Conservation (phyloP, 257 asterid species). For the Solanum medicagineum region DNA sequence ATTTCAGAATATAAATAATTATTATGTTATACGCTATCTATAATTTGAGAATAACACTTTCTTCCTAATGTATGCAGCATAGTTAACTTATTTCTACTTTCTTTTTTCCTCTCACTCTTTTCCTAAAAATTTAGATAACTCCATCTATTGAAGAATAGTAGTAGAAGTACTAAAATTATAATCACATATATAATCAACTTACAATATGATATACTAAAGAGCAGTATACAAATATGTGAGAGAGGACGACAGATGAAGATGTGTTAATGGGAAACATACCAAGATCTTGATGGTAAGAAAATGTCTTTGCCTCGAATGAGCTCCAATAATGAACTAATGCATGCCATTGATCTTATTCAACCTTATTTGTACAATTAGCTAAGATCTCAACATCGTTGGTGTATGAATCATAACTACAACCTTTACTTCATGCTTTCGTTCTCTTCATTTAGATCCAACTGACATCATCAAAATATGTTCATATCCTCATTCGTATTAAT, state of each 20-base stretch:
- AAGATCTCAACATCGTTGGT: too few relatives aligned
- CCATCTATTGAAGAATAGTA: too few relatives aligned
- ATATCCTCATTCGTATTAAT: too few relatives aligned
- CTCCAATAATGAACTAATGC: not conserved
- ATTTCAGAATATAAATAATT: too few relatives aligned
- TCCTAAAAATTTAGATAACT: too few relatives aligned
- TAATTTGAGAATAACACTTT: not conserved
- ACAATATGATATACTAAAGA: too few relatives aligned
- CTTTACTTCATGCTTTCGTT: not conserved
- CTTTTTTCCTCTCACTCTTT: too few relatives aligned
- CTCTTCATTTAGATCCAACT: not conserved
- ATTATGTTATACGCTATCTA: not conserved
- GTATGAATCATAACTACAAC: not conserved
- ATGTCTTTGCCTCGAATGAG: not conserved
- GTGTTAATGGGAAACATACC: too few relatives aligned
- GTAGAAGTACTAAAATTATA: too few relatives aligned
- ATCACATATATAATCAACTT: too few relatives aligned
- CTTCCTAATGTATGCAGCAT: not conserved
- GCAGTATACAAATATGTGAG: too few relatives aligned
- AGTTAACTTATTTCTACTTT: not conserved
- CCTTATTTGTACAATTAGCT: not conserved
- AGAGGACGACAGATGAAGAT: too few relatives aligned
- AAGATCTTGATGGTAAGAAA: not conserved
- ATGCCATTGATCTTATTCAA: not conserved
- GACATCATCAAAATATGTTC: not conserved